Conservation (phyloP, 768 basidiomycete genomes). For the Rubroboletus satanas region DNA sequence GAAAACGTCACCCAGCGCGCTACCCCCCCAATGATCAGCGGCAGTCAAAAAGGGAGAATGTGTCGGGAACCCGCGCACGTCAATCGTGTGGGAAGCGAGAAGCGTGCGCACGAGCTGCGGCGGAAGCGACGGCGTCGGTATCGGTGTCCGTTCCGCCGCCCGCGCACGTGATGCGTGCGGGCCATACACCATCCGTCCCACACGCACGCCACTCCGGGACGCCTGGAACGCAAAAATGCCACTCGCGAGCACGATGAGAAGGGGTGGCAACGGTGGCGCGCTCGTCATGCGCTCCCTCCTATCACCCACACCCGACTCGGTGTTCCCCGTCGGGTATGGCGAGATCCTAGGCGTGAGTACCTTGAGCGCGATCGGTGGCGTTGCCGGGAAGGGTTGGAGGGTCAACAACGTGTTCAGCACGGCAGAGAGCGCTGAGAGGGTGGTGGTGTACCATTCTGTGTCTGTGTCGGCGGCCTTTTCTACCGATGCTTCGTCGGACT, state of each 20-base stretch:
- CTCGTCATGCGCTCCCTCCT: conserved; percentile 23
- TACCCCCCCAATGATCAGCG: conserved; percentile 23
- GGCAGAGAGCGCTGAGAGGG: conserved; percentile 24
- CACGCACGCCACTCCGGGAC: conserved; percentile 24
- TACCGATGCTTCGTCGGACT: background rate
- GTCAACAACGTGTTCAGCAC: conserved; percentile 36
- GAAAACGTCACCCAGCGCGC: conserved; percentile 36
- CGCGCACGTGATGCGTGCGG: conserved; percentile 11
- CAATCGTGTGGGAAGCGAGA: conserved; percentile 16
- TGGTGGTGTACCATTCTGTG: background rate
- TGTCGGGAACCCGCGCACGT: conserved; percentile 17
- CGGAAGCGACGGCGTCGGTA: conserved; percentile 33
- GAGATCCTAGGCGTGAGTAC: conserved; percentile 13
- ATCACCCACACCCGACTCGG: background rate
- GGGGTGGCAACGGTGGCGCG: conserved; percentile 32
- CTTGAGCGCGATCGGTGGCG: conserved; percentile 21
- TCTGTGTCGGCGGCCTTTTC: background rate
- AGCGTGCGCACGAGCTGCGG: conserved; percentile 30
- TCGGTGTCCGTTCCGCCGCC: background rate
- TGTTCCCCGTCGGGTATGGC: conserved; percentile 8
- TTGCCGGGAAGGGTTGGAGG: conserved; percentile 27
- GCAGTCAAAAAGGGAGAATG: conserved; percentile 13
- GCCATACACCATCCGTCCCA: conserved; percentile 17
- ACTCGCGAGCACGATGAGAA: conserved; percentile 25
- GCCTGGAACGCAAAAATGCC: conserved; percentile 9